These are phyloP conservation scores for Candida dendrica DNA, from an alignment of 805 yeast genomes.

Conservation along the genomic window DNA sequence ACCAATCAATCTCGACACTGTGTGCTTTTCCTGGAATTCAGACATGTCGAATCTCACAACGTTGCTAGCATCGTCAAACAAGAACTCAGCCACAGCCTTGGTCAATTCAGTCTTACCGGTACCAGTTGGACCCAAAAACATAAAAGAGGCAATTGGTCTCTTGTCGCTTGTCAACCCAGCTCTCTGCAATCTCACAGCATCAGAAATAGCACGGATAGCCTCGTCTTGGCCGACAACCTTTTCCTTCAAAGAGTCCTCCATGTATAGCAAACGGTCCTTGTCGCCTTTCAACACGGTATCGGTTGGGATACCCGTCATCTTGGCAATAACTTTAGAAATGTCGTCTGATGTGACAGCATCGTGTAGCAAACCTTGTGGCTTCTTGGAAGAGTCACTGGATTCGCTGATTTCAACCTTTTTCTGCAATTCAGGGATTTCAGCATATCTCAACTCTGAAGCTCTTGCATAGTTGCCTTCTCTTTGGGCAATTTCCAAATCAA, in stretches of 20 bases:
- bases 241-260: conserved; percentile 72
- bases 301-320: conserved; percentile 95
- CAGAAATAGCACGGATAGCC: conserved; percentile 83
- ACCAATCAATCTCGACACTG: conserved; percentile 86
- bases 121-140: conserved; percentile 97
- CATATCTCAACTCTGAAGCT: conserved; percentile 86
- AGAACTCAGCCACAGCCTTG: conserved; percentile 83
- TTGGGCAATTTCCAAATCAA: conserved; percentile 75
- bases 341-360: conserved; percentile 94
- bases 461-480: conserved; percentile 79
- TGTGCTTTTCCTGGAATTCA: conserved; percentile 92
- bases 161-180: conserved; percentile 94
- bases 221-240: conserved; percentile 94
- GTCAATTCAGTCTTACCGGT: conserved; percentile 97
- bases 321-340: conserved; percentile 84
- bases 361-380: conserved; percentile 46
- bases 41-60: conserved; percentile 95
- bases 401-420: conserved; percentile 41
- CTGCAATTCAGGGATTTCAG: conserved; percentile 78
- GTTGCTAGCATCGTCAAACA: conserved; percentile 82
- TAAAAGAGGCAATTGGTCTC: conserved; percentile 92
- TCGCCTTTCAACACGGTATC: conserved; percentile 90
- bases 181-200: conserved; percentile 92
- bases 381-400: conserved; percentile 31
- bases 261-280: conserved; percentile 78